Conservation (phyloP, 139 green algal genomes). For the Astrephomene gubernaculifera region DNA sequence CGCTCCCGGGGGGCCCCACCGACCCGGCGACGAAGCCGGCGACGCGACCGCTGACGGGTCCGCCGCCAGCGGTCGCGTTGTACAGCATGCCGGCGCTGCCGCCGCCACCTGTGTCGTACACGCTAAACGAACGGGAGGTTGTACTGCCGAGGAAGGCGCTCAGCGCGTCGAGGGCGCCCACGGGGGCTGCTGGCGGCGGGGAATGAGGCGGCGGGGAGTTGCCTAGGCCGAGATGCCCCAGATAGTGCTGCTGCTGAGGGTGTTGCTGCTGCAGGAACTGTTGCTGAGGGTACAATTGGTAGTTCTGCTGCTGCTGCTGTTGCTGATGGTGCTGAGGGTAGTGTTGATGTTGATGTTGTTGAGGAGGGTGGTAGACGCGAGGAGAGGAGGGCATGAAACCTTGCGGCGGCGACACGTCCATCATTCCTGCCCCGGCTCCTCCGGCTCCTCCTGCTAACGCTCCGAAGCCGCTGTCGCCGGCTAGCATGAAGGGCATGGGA, state of each 20-base stretch:
- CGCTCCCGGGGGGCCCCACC: too few species aligned
- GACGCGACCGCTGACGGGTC: neutral
- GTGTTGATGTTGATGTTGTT: neutral
- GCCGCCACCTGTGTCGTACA: conserved; percentile 9
- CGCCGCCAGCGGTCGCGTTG: neutral
- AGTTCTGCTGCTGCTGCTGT: neutral
- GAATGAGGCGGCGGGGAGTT: too few species aligned
- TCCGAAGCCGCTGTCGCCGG: neutral
- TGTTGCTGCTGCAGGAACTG: neutral
- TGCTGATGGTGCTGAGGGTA: neutral
- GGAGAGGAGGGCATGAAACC: too few species aligned
- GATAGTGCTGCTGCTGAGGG: neutral
- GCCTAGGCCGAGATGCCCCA: neutral
- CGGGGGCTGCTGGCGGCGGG: neutral
- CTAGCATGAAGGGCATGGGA: conserved; percentile 1
- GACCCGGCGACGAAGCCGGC: neutral
- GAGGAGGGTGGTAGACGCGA: neutral
- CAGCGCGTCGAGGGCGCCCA: conserved; percentile 17
- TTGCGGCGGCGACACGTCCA: too few species aligned
- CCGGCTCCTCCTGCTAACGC: neutral
- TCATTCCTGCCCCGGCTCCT: neutral
- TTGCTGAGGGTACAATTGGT: neutral
- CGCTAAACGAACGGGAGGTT: neutral
- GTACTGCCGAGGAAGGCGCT: conserved; percentile 26
- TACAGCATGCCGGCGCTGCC: neutral